Evolutionary conservation across 2,329 filamentous ascomycete genomes (phyloP).

Genomic region (Acephala macrosclerotiorum): DNA sequence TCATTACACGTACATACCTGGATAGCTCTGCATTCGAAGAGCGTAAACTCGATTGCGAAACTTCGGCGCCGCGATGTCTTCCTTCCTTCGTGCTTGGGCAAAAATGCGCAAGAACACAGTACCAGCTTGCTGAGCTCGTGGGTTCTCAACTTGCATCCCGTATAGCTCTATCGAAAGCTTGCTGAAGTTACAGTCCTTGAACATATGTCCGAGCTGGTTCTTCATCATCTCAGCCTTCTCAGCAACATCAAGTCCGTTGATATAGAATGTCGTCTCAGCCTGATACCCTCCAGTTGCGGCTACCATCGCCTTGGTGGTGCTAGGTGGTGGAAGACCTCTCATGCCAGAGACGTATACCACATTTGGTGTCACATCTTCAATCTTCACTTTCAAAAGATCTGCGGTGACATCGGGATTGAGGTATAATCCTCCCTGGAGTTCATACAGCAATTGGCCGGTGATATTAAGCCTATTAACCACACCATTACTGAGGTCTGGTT

Average conservation of each 20-base stretch:
- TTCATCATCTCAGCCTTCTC: constrained; percentile 39
- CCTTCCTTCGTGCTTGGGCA: constrained; percentile 32
- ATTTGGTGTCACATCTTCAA: constrained; percentile 34
- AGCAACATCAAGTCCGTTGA: constrained; percentile 39
- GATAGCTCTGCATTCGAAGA: constrained; percentile 51
- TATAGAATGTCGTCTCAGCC: constrained; percentile 39
- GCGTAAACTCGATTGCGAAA: constrained; percentile 48
- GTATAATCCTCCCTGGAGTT: constrained; percentile 49
- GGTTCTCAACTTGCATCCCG: constrained; percentile 32
- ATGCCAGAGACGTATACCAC: constrained; percentile 30
- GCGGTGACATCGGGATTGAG: constrained; percentile 48
- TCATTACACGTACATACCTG: constrained; percentile 30
- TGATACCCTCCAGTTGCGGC: constrained; percentile 42
- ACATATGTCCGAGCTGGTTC: constrained; percentile 36
- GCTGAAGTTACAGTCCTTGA: constrained; percentile 44
- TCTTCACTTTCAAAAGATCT: constrained; percentile 39
- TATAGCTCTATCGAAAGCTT: constrained; percentile 46
- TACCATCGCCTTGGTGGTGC: constrained; percentile 38
- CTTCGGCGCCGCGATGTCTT: constrained; percentile 34
- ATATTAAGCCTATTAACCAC: constrained; percentile 47
- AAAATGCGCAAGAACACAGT: constrained; percentile 38
- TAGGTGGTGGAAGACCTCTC: constrained; percentile 34
- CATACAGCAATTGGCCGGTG: constrained; percentile 50
- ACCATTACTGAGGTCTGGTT: constrained; percentile 50
- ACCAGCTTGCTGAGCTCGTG: constrained; percentile 37